Conservation (phyloP, 2,329 filamentous ascomycete genomes). For the Lachnellula hyalina region DNA sequence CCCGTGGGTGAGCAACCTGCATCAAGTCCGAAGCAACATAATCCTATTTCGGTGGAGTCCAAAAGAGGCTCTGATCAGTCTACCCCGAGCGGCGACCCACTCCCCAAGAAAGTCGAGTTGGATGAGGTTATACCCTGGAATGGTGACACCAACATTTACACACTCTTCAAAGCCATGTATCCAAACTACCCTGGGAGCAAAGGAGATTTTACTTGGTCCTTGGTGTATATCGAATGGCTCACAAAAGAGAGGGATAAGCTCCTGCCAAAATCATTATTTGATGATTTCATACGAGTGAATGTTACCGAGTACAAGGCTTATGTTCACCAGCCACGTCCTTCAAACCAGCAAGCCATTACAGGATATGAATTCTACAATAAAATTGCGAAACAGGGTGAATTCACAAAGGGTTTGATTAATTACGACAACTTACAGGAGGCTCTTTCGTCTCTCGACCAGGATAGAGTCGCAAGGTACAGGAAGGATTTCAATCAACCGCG, state of each 20-base stretch:
- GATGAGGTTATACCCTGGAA: background rate
- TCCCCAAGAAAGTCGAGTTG: background rate
- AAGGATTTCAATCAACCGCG: background rate
- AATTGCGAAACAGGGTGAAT: constrained; percentile 20
- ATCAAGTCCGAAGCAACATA: background rate
- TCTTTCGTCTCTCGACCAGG: constrained; percentile 14
- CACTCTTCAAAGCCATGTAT: constrained; percentile 39
- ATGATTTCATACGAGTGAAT: constrained; percentile 47
- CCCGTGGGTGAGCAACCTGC: background rate
- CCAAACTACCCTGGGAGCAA: constrained; percentile 38
- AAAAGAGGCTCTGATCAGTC: too few relatives aligned
- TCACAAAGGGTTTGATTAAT: constrained; percentile 19
- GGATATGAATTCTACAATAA: constrained; percentile 40
- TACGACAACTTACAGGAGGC: constrained; percentile 13
- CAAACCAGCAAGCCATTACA: constrained; percentile 26
- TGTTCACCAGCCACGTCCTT: constrained; percentile 26
- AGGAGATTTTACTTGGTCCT: constrained; percentile 40
- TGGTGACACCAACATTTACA: constrained; percentile 23
- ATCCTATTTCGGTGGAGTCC: too few relatives aligned
- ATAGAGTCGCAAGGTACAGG: constrained; percentile 2
- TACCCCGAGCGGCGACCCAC: too few relatives aligned
- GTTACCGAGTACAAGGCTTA: constrained; percentile 40
- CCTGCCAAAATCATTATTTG: constrained; percentile 42
- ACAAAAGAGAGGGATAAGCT: constrained; percentile 25
- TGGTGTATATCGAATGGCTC: constrained; percentile 39